Conservation (phyloP, 371 early-diverging fungal genomes). For the Mucor piriformis region DNA sequence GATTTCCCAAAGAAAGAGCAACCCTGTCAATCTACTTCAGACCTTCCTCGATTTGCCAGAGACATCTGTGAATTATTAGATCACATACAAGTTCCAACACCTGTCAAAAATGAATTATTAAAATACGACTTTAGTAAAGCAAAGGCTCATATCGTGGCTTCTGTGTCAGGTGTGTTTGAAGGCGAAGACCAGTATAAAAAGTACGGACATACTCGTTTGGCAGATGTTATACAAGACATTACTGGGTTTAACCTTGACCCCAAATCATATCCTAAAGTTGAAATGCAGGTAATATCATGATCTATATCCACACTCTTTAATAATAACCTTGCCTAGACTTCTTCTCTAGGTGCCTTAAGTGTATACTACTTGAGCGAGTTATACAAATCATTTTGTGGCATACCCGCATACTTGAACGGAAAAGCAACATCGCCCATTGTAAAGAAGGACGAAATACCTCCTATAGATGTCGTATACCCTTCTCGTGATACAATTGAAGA, state of each 20-base stretch:
- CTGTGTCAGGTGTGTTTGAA: conserved; percentile 46
- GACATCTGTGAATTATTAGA: conserved; percentile 39
- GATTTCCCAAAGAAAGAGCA: conserved; percentile 37
- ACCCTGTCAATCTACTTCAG: not conserved
- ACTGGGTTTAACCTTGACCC: conserved; percentile 18
- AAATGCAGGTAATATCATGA: conserved; percentile 54
- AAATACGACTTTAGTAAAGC: conserved; percentile 45
- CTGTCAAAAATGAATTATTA: conserved; percentile 40
- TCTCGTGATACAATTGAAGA: conserved; percentile 31
- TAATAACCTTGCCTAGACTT: conserved; percentile 45
- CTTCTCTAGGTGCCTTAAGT: conserved; percentile 42
- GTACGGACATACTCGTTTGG: conserved; percentile 48
- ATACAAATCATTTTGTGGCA: conserved; percentile 45
- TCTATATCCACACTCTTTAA: not conserved
- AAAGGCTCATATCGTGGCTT: conserved; percentile 47
- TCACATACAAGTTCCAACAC: conserved; percentile 39
- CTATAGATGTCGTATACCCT: conserved; percentile 40
- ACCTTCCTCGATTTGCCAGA: conserved; percentile 36
- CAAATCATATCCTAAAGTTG: conserved; percentile 28
- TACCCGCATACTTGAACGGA: conserved; percentile 24
- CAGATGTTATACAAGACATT: conserved; percentile 30
- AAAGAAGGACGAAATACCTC: conserved; percentile 30
- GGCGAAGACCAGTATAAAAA: conserved; percentile 31
- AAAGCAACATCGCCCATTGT: not conserved
- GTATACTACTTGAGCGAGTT: conserved; percentile 37